phyloP scores from a whole-genome alignment of 1,139 yeast species.

The Saccharomyces hybrid region DNA sequence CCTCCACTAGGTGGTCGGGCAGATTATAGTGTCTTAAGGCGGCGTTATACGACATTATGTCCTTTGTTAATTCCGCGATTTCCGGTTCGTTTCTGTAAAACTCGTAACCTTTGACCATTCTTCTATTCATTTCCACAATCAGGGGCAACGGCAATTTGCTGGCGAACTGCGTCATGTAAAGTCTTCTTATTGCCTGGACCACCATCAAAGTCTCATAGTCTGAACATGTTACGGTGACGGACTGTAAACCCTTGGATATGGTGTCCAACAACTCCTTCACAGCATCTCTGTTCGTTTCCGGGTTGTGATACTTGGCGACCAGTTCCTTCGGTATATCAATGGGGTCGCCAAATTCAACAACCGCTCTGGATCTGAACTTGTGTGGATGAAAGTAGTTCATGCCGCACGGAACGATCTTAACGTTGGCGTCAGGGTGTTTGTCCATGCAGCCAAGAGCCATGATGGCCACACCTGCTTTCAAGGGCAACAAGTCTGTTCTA shows the following conservation, averaged over 20 bases:
- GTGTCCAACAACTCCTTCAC: conserved; percentile 63
- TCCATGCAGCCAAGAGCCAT: conserved; percentile 76
- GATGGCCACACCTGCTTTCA: conserved; percentile 74
- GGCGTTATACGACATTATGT: conserved; percentile 62
- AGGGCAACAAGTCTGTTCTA: conserved; percentile 61
- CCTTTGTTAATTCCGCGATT: conserved; percentile 50
- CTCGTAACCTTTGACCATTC: conserved; percentile 73
- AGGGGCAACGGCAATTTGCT: conserved; percentile 70
- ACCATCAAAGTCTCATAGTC: conserved; percentile 91
- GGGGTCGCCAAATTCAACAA: conserved; percentile 89
- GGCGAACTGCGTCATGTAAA: conserved; percentile 70
- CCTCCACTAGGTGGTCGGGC: conserved; percentile 86
- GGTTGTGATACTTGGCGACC: conserved; percentile 56
- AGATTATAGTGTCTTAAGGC: conserved; percentile 60
- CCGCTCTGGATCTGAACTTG: conserved; percentile 72
- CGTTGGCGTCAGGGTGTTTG: conserved; percentile 46
- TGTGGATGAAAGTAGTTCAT: conserved; percentile 72
- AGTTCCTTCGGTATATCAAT: conserved; percentile 59
- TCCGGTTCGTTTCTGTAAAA: conserved; percentile 66
- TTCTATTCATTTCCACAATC: conserved; percentile 82
- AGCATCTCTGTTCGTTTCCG: conserved; percentile 63
- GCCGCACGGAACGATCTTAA: conserved; percentile 66
- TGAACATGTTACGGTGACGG: conserved; percentile 87
- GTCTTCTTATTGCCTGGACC: conserved; percentile 86
- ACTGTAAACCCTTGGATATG: conserved; percentile 67